Evolutionary conservation across 1,139 yeast species (phyloP), one percentile per base, ranked within the genome.

Genomic region (Schwanniomyces etchellsii): DNA sequence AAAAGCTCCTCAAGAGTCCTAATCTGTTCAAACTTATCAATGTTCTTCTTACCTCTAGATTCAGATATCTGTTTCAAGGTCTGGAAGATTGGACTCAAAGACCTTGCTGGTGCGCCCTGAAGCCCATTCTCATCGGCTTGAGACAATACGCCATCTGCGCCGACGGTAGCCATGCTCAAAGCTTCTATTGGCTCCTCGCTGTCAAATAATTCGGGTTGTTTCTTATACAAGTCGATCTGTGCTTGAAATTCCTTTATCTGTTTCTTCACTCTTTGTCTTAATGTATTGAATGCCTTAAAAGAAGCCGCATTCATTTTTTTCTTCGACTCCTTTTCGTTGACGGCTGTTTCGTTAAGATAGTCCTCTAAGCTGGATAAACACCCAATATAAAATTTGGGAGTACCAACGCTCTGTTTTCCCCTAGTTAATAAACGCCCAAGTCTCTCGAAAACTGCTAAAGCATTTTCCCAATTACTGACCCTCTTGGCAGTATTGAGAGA

Each of bases 21-120:
- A 42, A 88, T 74, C 59, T 91, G 96, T 55, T 84, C 95, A 38
- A 56, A 62, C 45, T 81, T 77, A 57, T 91, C 96, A 42, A 88
- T 82, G 57, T 85, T 86, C 71, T 86, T 91, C 68, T 89, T 89
- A 68, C 98, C 98, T 62, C 98, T 81, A 30, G 89, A 72, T 57
- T 91, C 98, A 40, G 84, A 67, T 38, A 93, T 79, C 33, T 77
- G 63, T 53, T 81, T 76, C 53, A 91, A 70, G 26, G 84, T 77
- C 37, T 79, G 68, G 67, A 89, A 86, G 33, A 89, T 79, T 14
- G 70, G 67, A 40, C 66, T 57, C 7, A 42, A 42, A 28, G 35
- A 45, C 13, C 42, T 45, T 11, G 39, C 48, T 17, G 48, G 47
- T 13, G 39, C 58, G 11, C 47, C 47, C 16, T 38, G 41, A 6